Evolutionary conservation across 176 grass and related monocot genomes (phyloP).

Genomic region (Panicum miliaceum): DNA sequence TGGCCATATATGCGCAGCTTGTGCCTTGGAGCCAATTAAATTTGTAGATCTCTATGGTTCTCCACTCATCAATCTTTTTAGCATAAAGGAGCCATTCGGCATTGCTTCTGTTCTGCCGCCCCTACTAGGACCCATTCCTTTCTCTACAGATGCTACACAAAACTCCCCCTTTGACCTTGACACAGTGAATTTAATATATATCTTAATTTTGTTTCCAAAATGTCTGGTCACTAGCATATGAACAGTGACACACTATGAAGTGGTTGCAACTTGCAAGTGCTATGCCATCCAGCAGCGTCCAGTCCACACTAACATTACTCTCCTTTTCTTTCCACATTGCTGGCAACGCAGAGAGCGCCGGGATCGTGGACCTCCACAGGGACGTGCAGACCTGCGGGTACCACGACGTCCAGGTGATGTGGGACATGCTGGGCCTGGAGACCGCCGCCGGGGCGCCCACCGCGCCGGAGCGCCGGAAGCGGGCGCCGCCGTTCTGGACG

Average conservation of each 20-base stretch:
- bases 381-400: slow-evolving; percentile 91
- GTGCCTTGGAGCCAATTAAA: neutral
- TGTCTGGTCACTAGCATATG: neutral
- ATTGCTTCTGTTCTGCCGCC: neutral
- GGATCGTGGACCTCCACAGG: slow-evolving; percentile 65
- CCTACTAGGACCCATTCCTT: neutral
- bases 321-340: neutral
- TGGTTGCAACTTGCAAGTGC: too few species aligned
- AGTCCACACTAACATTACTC: neutral
- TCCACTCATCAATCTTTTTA: neutral
- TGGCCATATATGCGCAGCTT: neutral
- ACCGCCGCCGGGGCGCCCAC: neutral
- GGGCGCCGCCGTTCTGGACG: slow-evolving; percentile 53
- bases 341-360: slow-evolving; percentile 50
- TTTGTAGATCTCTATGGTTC: neutral
- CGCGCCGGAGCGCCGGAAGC: slow-evolving; percentile 45
- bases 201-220: neutral
- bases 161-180: neutral
- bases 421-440: slow-evolving; percentile 75
- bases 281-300: too few species aligned
- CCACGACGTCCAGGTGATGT: slow-evolving; percentile 90
- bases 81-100: neutral
- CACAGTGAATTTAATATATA: neutral
- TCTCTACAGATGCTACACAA: neutral
- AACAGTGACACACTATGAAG: neutral